Percentiles rank a stretch among this genome's conserved stretches.
Evolutionary conservation across 2,329 filamentous ascomycete species (phyloP).

Genomic region (Aspergillus persii): DNA sequence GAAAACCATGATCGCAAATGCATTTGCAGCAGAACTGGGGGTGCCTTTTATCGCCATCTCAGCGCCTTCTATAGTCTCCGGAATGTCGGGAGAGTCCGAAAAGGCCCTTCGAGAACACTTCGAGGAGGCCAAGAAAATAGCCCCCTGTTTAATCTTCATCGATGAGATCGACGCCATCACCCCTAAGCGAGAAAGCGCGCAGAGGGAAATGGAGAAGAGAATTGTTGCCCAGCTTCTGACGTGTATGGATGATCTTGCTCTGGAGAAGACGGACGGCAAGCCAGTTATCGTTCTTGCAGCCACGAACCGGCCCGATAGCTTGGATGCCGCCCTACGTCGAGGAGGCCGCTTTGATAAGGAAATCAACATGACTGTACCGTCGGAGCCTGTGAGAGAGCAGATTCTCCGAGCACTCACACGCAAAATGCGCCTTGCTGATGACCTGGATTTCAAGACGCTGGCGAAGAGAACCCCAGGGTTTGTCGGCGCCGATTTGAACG

Average conservation of each 20-base stretch:
- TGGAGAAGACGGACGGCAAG: conserved; percentile 69
- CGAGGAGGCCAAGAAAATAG: conserved; percentile 80
- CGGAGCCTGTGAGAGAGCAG: conserved; percentile 69
- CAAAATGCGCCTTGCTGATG: conserved; percentile 61
- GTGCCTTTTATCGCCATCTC: conserved; percentile 80
- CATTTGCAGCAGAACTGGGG: conserved; percentile 71
- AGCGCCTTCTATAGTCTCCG: conserved; percentile 75
- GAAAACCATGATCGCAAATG: conserved; percentile 80
- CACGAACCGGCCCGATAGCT: conserved; percentile 80
- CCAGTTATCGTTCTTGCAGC: conserved; percentile 88
- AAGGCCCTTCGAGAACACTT: conserved; percentile 82
- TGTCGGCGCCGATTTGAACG: conserved; percentile 83
- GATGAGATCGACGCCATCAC: conserved; percentile 91
- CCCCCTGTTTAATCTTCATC: conserved; percentile 87
- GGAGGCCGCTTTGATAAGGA: conserved; percentile 78
- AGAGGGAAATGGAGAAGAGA: conserved; percentile 85
- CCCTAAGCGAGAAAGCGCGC: conserved; percentile 76
- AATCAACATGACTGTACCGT: conserved; percentile 84
- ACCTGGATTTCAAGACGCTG: conserved; percentile 71
- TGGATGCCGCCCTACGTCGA: conserved; percentile 74
- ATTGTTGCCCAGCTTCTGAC: conserved; percentile 80
- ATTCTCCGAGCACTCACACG: conserved; percentile 74
- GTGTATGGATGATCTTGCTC: conserved; percentile 78
- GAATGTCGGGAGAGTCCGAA: conserved; percentile 86
- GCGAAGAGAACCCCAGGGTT: conserved; percentile 88